Evolutionary conservation across 306 rosid species (phyloP), one percentile per base, ranked within the genome.

Genomic region (Casuarina glauca): DNA sequence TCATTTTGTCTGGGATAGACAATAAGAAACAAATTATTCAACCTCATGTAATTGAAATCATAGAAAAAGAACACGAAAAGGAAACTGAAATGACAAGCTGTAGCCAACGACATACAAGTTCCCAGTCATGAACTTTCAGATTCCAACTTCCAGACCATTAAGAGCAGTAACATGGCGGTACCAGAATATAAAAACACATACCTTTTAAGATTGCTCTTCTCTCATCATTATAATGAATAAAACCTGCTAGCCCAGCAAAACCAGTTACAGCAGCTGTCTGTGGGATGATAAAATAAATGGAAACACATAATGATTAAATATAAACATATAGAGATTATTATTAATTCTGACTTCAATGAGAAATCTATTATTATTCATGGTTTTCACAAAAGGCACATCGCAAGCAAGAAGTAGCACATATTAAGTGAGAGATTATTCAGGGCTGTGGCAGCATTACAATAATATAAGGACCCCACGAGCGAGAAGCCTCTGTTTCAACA

Each of bases 201-300:
- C 98, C 98, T 94, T 88, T 94, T 0, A 77, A 77, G 85, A 89
- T 85, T 44, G 87, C 91, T 83, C 98, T 86, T 74, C 83, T 94
- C 88, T 92, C 98, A 68, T 94, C 97, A 3, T 94, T 94, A 74
- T 84, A 89, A 80, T 86, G 93, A 51, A 90, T 20, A 64, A 88
- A 82, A 70, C 92, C 77, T 4, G 84, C 98, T 2, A 94, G 35
- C 60, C 98, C 97, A 7, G 84, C 90, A 87, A 94, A 86, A 62
- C 93, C 91, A 52, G 90, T 83, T 67, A 83, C 43, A 51, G 85
- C 94, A 80, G 86, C 91, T 9, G 95, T 84, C 98, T 94, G 90
- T 77, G 85, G 71, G 38, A 78, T 79, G 66, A 63, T 20, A 49
- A 76, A 68, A 46, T 46, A 46, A 46, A 9, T 46, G 10, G 4